These are phyloP conservation scores for Azolla pinnata DNA, from an alignment of 75 land plant species.

Conservation along the genomic window DNA sequence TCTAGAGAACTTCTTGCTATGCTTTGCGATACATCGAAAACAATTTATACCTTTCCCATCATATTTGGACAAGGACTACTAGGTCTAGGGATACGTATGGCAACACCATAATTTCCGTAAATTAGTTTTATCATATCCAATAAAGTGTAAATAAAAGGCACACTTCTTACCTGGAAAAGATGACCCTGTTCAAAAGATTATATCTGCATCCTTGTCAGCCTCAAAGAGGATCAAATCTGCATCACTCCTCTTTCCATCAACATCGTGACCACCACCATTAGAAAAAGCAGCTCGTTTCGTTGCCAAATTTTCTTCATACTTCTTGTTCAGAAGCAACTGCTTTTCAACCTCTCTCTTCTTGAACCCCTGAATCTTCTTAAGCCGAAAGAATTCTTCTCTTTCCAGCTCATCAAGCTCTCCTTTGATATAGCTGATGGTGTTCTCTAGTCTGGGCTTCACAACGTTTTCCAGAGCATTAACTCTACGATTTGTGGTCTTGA, in stretches of 20 bases:
- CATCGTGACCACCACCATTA: conserved; percentile 31
- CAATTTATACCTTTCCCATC: no score
- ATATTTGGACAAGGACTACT: no score
- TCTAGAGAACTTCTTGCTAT: no score
- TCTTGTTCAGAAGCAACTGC: conserved; percentile 34
- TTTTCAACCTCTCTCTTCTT: conserved; percentile 81
- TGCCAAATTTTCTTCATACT: conserved; percentile 38
- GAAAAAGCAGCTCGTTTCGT: conserved; percentile 36
- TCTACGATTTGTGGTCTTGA: conserved; percentile 87
- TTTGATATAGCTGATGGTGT: conserved; percentile 80
- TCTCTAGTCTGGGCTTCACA: conserved; percentile 82
- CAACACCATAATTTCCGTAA: no score
- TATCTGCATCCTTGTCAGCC: conserved; percentile 53
- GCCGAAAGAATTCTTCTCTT: conserved; percentile 85
- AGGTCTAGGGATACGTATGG: no score
- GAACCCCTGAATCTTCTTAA: conserved; percentile 87
- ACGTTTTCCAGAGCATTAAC: conserved; percentile 95
- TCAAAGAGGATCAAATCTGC: conserved; percentile 37
- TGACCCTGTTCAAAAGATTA: conserved; percentile 27
- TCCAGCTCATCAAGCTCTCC: conserved; percentile 93
- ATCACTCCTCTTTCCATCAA: conserved; percentile 11
- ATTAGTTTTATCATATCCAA: no score
- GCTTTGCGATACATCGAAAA: no score
- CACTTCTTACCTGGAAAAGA: no score
- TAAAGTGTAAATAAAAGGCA: no score